These are phyloP conservation scores for Aspergillus steynii DNA, from an alignment of 495 filamentous ascomycete genomes.

Conservation along the genomic window DNA sequence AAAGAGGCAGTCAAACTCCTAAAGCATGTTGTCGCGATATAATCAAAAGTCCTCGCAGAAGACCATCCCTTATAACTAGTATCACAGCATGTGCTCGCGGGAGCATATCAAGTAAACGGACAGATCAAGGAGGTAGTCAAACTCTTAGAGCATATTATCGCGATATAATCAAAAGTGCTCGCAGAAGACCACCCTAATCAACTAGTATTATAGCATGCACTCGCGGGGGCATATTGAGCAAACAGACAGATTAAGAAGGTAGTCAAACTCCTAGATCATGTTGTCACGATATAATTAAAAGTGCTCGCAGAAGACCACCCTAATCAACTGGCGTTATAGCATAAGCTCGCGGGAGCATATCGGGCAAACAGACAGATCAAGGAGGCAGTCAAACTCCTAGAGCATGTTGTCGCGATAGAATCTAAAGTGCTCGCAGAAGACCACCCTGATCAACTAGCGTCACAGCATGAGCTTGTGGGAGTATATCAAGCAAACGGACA, in stretches of 20 bases:
- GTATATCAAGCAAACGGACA: constrained; percentile 28
- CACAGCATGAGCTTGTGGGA: constrained; percentile 34
- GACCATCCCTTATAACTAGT: constrained; percentile 1
- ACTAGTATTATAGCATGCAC: constrained; percentile 32
- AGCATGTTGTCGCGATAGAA: constrained; percentile 35
- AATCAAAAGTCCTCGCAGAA: constrained; percentile 1
- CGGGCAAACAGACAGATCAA: constrained; percentile 23
- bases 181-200: constrained; percentile 25
- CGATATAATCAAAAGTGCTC: constrained; percentile 19
- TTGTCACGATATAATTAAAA: constrained; percentile 23
- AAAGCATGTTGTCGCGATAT: constrained; percentile 30
- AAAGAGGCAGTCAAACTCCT: constrained; percentile 30
- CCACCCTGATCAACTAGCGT: constrained; percentile 28
- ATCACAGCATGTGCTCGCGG: constrained; percentile 26
- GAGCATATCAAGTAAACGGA: constrained; percentile 25
- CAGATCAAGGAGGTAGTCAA: constrained; percentile 30
- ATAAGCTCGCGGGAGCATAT: constrained; percentile 33
- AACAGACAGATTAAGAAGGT: constrained; percentile 30
- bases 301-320: constrained; percentile 2
- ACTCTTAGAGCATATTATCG: constrained; percentile 34
- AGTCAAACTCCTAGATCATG: constrained; percentile 29
- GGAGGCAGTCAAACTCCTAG: constrained; percentile 23
- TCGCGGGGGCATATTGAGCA: constrained; percentile 29
- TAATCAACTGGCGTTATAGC: constrained; percentile 16
- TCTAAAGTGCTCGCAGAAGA: constrained; percentile 20